phyloP scores from a whole-genome alignment of 148 eudicot species.

The Cornus controversa region DNA sequence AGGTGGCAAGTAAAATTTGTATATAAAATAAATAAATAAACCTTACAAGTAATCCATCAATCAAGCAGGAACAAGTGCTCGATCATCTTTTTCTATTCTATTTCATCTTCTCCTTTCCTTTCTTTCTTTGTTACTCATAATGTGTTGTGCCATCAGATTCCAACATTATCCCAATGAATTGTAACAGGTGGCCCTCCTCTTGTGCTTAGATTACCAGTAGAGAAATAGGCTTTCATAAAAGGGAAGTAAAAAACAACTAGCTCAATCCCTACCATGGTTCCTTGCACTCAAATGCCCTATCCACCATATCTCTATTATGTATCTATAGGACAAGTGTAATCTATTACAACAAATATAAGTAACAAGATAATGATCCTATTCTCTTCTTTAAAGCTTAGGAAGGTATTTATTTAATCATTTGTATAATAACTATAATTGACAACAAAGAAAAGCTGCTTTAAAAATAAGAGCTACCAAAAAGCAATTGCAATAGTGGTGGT shows the following conservation, averaged over 20 bases:
- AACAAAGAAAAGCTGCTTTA: slow-evolving; percentile 12
- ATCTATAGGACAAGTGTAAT: background rate
- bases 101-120: background rate
- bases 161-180: slow-evolving; percentile 22
- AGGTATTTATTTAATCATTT: background rate
- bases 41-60: background rate
- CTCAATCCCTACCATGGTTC: background rate
- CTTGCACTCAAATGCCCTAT: slow-evolving; percentile 2
- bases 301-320: background rate
- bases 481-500: slow-evolving; percentile 19
- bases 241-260: background rate
- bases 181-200: background rate
- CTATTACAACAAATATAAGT: background rate
- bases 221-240: background rate
- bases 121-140: slow-evolving; percentile 5
- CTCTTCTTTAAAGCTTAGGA: background rate
- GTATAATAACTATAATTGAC: background rate
- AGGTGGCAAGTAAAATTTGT: no score
- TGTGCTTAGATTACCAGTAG: background rate
- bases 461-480: slow-evolving; percentile 24
- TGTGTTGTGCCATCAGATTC: slow-evolving; percentile 26
- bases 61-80: background rate
- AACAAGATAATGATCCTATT: background rate
- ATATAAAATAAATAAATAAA: no score
- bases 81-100: no score